Conservation (phyloP, 2,329 filamentous ascomycete genomes). For the Beauveria brongniartii region DNA sequence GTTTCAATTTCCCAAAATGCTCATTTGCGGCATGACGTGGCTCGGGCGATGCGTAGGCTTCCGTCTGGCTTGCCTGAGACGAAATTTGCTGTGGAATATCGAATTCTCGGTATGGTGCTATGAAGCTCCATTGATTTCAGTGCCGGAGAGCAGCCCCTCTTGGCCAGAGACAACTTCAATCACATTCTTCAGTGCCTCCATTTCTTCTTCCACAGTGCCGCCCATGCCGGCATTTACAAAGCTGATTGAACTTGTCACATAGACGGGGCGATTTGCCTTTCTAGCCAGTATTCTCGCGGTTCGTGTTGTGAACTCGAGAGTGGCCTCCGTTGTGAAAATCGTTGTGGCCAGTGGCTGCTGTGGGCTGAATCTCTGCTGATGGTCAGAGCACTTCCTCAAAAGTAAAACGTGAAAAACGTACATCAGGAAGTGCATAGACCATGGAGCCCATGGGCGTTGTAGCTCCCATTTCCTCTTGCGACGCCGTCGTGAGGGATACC, state of each 20-base stretch:
- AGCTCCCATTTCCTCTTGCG: constrained; percentile 41
- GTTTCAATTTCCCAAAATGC: neutral
- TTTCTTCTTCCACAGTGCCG: constrained; percentile 83
- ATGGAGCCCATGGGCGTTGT: constrained; percentile 70
- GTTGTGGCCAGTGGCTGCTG: constrained; percentile 66
- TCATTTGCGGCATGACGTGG: neutral
- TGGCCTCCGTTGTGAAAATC: constrained; percentile 67
- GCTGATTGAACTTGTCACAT: constrained; percentile 82
- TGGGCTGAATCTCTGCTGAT: constrained; percentile 41
- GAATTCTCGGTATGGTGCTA: neutral
- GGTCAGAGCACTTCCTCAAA: neutral
- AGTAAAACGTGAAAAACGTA: constrained; percentile 30
- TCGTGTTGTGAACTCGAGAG: constrained; percentile 78
- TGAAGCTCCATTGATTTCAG: neutral
- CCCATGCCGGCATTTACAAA: constrained; percentile 67
- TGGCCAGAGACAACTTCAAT: constrained; percentile 52
- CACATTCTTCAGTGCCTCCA: constrained; percentile 74
- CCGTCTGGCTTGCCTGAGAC: neutral
- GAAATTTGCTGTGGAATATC: neutral
- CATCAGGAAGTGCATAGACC: constrained; percentile 88
- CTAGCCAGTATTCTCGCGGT: constrained; percentile 77
- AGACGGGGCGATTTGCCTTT: constrained; percentile 66
- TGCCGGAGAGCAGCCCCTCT: constrained; percentile 4
- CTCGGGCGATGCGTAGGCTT: neutral
- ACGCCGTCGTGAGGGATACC: constrained; percentile 53